Evolutionary conservation across 768 basidiomycete species (phyloP).

Genomic region (Dioszegia crocea): DNA sequence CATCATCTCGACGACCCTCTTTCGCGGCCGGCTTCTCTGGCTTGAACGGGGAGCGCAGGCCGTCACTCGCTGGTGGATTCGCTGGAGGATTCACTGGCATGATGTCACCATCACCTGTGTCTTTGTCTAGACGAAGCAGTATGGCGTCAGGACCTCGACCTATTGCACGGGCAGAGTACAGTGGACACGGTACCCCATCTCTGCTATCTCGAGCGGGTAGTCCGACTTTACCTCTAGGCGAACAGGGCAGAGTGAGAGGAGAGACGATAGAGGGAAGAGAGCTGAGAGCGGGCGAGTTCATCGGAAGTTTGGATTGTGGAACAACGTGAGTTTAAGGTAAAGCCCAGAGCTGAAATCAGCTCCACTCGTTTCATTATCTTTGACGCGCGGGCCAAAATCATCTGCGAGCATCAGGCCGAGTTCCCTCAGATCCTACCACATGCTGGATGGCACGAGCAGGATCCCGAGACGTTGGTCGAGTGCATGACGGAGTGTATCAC

Average conservation of each 20-base stretch:
- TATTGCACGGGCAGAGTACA: constrained; percentile 28
- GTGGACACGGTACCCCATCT: constrained; percentile 33
- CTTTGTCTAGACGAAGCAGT: constrained; percentile 17
- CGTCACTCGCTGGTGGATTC: background rate
- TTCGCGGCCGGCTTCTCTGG: constrained; percentile 2
- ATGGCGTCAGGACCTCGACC: constrained; percentile 35
- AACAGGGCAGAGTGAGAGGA: constrained; percentile 9
- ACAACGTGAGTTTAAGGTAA: constrained; percentile 66
- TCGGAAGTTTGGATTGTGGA: constrained; percentile 89
- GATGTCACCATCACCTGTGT: constrained; percentile 7
- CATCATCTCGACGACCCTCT: constrained; percentile 24
- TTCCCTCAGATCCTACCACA: constrained; percentile 90
- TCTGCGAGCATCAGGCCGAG: constrained; percentile 84
- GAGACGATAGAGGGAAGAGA: constrained; percentile 14
- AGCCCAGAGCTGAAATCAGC: constrained; percentile 51
- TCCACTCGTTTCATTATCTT: constrained; percentile 90
- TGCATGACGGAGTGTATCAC: constrained; percentile 72
- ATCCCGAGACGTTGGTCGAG: constrained; percentile 72
- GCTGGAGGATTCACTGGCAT: constrained; percentile 3
- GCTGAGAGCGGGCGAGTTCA: constrained; percentile 59
- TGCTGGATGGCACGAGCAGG: constrained; percentile 97
- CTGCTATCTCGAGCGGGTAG: constrained; percentile 45
- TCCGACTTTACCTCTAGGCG: constrained; percentile 43
- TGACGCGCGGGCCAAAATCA: constrained; percentile 76
- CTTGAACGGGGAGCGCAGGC: constrained; percentile 1